Evolutionary conservation across 2,329 filamentous ascomycete species (phyloP).

Genomic region (Colletotrichum limetticola): DNA sequence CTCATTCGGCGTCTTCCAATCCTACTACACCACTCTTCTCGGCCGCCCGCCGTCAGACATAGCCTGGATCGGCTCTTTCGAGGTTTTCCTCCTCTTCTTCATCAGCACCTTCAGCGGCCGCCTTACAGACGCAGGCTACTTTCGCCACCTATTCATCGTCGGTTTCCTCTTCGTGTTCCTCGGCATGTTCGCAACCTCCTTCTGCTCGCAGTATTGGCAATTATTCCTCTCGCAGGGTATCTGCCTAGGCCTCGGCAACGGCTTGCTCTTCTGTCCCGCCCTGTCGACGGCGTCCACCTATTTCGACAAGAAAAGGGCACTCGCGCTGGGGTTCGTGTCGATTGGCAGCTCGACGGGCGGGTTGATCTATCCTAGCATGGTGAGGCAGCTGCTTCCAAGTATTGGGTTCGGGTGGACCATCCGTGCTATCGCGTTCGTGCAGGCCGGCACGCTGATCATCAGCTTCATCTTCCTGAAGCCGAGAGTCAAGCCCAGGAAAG

Average conservation of each 20-base stretch:
- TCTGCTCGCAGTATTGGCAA: slow-evolving; percentile 63
- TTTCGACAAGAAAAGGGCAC: slow-evolving; percentile 64
- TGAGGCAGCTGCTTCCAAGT: slow-evolving; percentile 64
- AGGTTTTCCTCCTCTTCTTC: slow-evolving; percentile 66
- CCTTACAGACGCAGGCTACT: slow-evolving; percentile 64
- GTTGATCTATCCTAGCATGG: slow-evolving; percentile 64
- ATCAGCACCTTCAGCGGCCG: slow-evolving; percentile 64
- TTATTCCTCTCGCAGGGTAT: slow-evolving; percentile 66
- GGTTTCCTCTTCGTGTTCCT: slow-evolving; percentile 55
- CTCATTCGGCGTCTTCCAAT: slow-evolving; percentile 66
- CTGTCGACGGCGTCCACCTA: slow-evolving; percentile 76
- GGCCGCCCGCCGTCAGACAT: slow-evolving; percentile 55
- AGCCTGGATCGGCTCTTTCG: slow-evolving; percentile 65
- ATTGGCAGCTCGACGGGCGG: slow-evolving; percentile 70
- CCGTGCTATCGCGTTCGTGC: slow-evolving; percentile 69
- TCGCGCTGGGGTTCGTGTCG: slow-evolving; percentile 72
- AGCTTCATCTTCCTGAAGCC: slow-evolving; percentile 52
- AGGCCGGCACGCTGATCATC: slow-evolving; percentile 54
- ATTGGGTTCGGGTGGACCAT: slow-evolving; percentile 70
- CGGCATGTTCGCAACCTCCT: slow-evolving; percentile 59
- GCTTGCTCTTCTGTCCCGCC: slow-evolving; percentile 72
- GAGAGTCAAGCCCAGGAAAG: slow-evolving; percentile 52
- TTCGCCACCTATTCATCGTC: slow-evolving; percentile 52
- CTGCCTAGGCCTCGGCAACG: slow-evolving; percentile 66
- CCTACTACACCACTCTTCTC: slow-evolving; percentile 59